Evolutionary conservation across 192 early-diverging fungal genomes (phyloP), one percentile per base, ranked within the genome.

Genomic region (Coemansia sp.): DNA sequence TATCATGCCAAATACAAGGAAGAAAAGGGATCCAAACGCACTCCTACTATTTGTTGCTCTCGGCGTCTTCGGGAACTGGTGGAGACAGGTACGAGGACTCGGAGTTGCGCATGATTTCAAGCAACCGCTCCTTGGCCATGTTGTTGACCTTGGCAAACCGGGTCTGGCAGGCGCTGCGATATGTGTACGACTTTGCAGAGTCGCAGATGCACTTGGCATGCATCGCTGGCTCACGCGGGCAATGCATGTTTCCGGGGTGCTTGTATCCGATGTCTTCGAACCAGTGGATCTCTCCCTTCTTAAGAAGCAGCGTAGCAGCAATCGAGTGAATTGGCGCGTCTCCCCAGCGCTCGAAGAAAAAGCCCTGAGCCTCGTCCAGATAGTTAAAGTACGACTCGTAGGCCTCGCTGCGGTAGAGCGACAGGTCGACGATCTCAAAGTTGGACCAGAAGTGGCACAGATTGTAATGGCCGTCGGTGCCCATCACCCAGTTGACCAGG

Each of bases 331-430:
- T 80, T 17, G 91, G 83, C 20, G 82, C 82, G 55, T 83, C 81
- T 16, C 88, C 84, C 83, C 85, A 90, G 25, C 89, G 73, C 72
- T 92, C 93, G 64, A 94, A 95, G 72, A 91, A 93, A 82, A 94
- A 93, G 5, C 93, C 93, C 18, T 92, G 92, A 2, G 81, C 61
- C 22, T 85, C 58, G 64, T 95, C 93, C 14, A 95, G 68, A 34
- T 87, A 80, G 40, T 89, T 67, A 49, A 91, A 91, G 49, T 83
- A 92, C 28, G 85, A 82, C 42, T 80, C 73, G 69, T 93, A 93
- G 0, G 80, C 83, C 25, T 85, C 66, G 64, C 85, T 87, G 50
- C 89, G 73, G 64, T 88, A 90, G 58, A 94, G 86, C 12, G 88
- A 82, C 56, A 92, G 59, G 61, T 87, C 76, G 10, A 80, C 89